phyloP scores from a whole-genome alignment of 2,329 filamentous ascomycete genomes.

The Uncinocarpus reesii region DNA sequence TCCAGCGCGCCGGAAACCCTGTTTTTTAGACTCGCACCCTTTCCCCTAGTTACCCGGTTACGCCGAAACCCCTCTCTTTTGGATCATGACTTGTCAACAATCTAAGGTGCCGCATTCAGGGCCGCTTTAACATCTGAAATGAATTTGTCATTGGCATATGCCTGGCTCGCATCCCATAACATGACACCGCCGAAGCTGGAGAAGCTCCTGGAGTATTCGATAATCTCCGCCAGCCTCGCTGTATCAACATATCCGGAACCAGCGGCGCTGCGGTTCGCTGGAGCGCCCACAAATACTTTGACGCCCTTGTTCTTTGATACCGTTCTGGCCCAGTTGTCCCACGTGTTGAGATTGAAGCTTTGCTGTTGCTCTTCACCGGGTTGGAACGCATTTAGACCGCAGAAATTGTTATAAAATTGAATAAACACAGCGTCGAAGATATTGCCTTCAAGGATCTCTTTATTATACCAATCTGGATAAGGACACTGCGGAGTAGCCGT shows the following conservation, averaged over 20 bases:
- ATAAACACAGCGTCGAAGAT: slow-evolving; percentile 55
- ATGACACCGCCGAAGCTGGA: slow-evolving; percentile 56
- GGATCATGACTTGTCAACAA: not conserved
- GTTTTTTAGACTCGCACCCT: too few species aligned
- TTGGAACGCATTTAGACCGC: slow-evolving; percentile 47
- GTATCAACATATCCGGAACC: slow-evolving; percentile 48
- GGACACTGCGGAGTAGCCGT: slow-evolving; percentile 59
- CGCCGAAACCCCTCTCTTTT: not conserved
- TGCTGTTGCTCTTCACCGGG: slow-evolving; percentile 40
- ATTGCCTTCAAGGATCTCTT: slow-evolving; percentile 44
- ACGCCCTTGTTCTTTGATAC: slow-evolving; percentile 49
- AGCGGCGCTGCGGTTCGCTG: slow-evolving; percentile 44
- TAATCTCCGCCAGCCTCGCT: slow-evolving; percentile 40
- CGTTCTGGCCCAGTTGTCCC: slow-evolving; percentile 55
- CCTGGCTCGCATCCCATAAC: slow-evolving; percentile 59
- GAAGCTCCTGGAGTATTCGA: slow-evolving; percentile 47
- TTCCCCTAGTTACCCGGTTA: not conserved
- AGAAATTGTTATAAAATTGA: slow-evolving; percentile 62
- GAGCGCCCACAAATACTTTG: slow-evolving; percentile 53
- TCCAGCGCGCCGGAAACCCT: too few species aligned
- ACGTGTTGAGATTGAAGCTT: slow-evolving; percentile 52
- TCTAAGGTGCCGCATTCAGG: slow-evolving; percentile 18
- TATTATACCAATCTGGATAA: slow-evolving; percentile 52
- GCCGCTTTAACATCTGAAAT: slow-evolving; percentile 37
- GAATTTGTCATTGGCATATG: slow-evolving; percentile 50